Evolutionary conservation across 192 early-diverging fungal genomes (phyloP).

Genomic region (Podila clonocystis): DNA sequence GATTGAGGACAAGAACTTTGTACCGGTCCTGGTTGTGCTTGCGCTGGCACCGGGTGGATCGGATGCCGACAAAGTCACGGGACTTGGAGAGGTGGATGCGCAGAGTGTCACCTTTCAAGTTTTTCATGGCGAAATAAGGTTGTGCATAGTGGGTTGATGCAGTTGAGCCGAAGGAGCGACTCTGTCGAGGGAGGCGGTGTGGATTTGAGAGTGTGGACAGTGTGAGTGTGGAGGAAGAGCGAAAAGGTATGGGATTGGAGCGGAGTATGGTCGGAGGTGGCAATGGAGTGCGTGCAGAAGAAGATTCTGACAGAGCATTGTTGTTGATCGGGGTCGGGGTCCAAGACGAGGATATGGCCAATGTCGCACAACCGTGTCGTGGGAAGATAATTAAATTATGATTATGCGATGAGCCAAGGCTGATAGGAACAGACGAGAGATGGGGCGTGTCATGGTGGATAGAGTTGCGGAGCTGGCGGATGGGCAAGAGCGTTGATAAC

Average conservation of each 20-base stretch:
- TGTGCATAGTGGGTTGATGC: slow-evolving; percentile 7
- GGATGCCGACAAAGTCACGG: slow-evolving; percentile 59
- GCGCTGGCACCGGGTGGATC: slow-evolving; percentile 63
- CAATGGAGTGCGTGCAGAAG: neutral
- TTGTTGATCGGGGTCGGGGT: neutral
- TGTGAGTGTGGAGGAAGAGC: neutral
- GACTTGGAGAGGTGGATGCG: slow-evolving; percentile 58
- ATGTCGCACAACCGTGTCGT: neutral
- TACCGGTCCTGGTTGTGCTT: slow-evolving; percentile 66
- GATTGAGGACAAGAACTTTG: slow-evolving; percentile 53
- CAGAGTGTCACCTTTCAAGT: slow-evolving; percentile 49
- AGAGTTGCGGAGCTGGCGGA: no score
- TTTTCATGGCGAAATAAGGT: slow-evolving; percentile 42
- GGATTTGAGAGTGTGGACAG: neutral
- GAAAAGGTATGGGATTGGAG: no score
- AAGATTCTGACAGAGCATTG: neutral
- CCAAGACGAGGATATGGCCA: neutral
- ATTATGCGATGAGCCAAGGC: neutral
- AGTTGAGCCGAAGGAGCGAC: neutral
- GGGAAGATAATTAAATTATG: neutral
- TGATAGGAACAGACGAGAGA: neutral
- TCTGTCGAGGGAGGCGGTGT: neutral
- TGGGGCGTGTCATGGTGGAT: neutral
- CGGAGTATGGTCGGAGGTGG: neutral
- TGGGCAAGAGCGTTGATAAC: no score